These are phyloP conservation scores for Scheffersomyces stambukii DNA, from an alignment of 1,139 yeast genomes.

Conservation along the genomic window DNA sequence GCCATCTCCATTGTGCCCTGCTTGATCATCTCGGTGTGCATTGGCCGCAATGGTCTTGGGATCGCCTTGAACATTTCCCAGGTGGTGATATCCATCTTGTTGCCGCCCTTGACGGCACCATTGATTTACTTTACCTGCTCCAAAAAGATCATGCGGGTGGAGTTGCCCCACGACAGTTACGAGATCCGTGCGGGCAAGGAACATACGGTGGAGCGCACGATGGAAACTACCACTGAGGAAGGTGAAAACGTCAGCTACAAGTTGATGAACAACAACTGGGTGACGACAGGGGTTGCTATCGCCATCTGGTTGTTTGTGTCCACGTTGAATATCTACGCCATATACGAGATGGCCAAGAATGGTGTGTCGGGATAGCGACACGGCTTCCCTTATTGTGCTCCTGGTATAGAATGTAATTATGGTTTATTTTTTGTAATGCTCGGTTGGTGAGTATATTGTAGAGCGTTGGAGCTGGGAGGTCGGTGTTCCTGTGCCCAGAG, in stretches of 20 bases:
- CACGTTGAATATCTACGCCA: conserved; percentile 64
- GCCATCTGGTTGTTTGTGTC: conserved; percentile 63
- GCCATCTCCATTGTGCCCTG: conserved; percentile 72
- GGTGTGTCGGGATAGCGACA: conserved; percentile 38
- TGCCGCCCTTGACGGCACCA: conserved; percentile 77
- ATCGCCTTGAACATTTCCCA: conserved; percentile 71
- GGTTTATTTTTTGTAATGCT: too few relatives aligned
- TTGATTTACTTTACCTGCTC: conserved; percentile 69
- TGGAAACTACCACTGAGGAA: conserved; percentile 5
- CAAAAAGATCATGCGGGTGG: conserved; percentile 57
- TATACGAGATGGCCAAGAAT: conserved; percentile 54
- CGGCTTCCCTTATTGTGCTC: too few relatives aligned
- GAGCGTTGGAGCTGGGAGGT: too few relatives aligned
- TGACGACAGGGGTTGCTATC: conserved; percentile 42
- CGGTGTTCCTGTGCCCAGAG: too few relatives aligned
- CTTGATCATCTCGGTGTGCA: conserved; percentile 51
- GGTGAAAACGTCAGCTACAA: conserved; percentile 26
- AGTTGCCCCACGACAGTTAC: too few relatives aligned
- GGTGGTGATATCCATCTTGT: conserved; percentile 64
- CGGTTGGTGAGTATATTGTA: too few relatives aligned
- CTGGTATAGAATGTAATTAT: too few relatives aligned
- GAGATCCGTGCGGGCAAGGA: conserved; percentile 13
- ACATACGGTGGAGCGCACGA: conserved; percentile 9
- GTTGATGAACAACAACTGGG: conserved; percentile 61
- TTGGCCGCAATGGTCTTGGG: conserved; percentile 64